Evolutionary conservation across 257 asterid species (phyloP), one percentile per base, ranked within the genome.

Genomic region (Nyctanthes arbortristis): DNA sequence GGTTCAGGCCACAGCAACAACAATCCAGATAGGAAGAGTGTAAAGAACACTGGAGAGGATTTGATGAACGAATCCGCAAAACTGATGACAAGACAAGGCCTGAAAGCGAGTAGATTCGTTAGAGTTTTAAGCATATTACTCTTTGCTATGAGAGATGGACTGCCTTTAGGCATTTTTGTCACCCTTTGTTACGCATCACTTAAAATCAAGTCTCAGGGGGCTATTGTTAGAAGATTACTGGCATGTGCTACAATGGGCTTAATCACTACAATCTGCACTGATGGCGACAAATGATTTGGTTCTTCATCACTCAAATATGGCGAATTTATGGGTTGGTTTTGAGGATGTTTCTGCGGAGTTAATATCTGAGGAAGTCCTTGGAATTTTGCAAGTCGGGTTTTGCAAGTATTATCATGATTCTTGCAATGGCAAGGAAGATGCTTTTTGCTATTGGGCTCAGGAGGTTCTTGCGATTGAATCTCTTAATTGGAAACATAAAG

Each of bases 141-240:
- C 30, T 68, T 84, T 36, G 83, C 84, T 10, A 28, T 61, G 31
- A 73, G 84, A 70, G 84, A 83, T 34, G 81, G 85, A 18, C 54
- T 80, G 56, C 75, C 88, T 5, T 66, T 84, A 22, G 88, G 85
- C 28, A 27, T 84, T 14, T 75, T 75, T 27, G 61, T 66, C 40
- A 35, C 74, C 12, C 64, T 80, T 43, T 27, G 68, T 0, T 65
- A 35, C 20, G 79, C 82, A 37, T 78, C 86, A 3, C 64, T 43
- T 30, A 77, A 74, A 61, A 65, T 83, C 64, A 80, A 47, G 35
- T 37, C 37, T 3, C 24, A 34, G 18, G 57, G 20, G 0, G 81
- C 81, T 7, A 68, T 25, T n/a, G 69, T 78, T 16, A 74, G 43
- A 12, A 77, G 71, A 52, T 79, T 67, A 56, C 62, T 80, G 24